These are phyloP conservation scores for Alternaria novae-zelandiae DNA, from an alignment of 2,329 filamentous ascomycete genomes.

Conservation along the genomic window DNA sequence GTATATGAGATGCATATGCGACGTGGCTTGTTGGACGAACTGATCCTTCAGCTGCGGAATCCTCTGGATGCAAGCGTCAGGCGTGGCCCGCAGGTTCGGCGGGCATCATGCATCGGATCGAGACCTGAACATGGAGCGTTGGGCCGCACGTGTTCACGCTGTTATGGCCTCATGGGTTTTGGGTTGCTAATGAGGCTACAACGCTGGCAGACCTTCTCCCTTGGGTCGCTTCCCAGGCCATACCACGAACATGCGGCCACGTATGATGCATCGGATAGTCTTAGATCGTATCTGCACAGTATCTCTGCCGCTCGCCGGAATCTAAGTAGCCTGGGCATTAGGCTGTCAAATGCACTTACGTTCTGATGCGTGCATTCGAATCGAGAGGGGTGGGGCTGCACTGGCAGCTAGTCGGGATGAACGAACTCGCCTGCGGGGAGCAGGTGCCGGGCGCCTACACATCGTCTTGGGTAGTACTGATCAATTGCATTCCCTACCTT, in stretches of 20 bases:
- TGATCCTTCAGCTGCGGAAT: not conserved
- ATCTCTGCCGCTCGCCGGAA: not conserved
- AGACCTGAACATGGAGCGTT: not conserved
- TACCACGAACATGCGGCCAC: not conserved
- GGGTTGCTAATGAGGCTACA: not conserved
- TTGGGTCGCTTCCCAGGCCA: not conserved
- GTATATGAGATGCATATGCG: slow-evolving; percentile 2
- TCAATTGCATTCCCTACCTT: not conserved
- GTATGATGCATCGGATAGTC: not conserved
- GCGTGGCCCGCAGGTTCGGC: not conserved
- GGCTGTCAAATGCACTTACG: not conserved
- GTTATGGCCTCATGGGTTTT: not conserved
- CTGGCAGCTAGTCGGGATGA: not conserved
- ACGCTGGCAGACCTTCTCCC: not conserved
- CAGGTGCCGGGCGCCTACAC: slow-evolving; percentile 7
- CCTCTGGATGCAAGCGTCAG: not conserved
- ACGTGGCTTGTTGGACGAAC: not conserved
- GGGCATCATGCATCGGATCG: not conserved
- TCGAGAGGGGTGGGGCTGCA: slow-evolving; percentile 3
- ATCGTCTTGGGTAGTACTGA: not conserved
- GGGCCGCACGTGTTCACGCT: not conserved
- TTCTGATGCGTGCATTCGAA: not conserved
- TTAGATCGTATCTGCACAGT: not conserved
- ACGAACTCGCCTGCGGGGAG: slow-evolving; percentile 3
- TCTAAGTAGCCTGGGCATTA: not conserved